Evolutionary conservation across 306 rosid genomes (phyloP), one percentile per base, ranked within the genome.

Genomic region (Vigna nakashimae): DNA sequence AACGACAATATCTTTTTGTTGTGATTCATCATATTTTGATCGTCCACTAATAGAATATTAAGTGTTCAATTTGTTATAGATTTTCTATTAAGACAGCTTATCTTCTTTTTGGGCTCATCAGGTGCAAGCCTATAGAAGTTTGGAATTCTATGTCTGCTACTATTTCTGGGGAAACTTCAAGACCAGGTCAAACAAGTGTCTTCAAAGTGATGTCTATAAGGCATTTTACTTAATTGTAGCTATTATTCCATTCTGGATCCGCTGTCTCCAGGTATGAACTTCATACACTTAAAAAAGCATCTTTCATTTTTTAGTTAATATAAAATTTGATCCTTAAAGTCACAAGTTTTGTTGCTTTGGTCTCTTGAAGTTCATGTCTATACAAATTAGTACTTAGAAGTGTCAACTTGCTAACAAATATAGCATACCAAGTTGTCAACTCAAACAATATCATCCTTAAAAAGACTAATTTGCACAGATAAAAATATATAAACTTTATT

Each of bases 51-150:
- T 59, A 73, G 43, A 58, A 73, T 74, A 32, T 46, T 45, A 59
- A 26, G 15, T 22, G 26, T 10, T 48, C 46, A 68, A 53, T 10
- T 50, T 60, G 24, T 38, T 4, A 2, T 7, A 6, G 38, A 68
- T 48, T 28, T 65, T 18, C 17, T 55, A 9, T 28, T 9, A 80
- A 65, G 34, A 52, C 40, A 55, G 55, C 26, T 9, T 14, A 32
- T 78, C n/a, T 51, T 42, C 78, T 69, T 48, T 24, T 17, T 71
- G 46, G 24, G 24, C 74, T 58, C 91, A 93, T 58, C 91, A 93
- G 94, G 94, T 93, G 72, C 95, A 93, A 51, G 93, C 93, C 77
- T 81, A 88, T 49, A 88, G 97, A 86, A 86, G 97, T 86, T 80
- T 91, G 67, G 91, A 87, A 82, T 91, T 91, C 82, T 93, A 93